These are phyloP conservation scores for Vitis hybrid DNA, from an alignment of 177 flowering plant genomes.

Conservation along the genomic window DNA sequence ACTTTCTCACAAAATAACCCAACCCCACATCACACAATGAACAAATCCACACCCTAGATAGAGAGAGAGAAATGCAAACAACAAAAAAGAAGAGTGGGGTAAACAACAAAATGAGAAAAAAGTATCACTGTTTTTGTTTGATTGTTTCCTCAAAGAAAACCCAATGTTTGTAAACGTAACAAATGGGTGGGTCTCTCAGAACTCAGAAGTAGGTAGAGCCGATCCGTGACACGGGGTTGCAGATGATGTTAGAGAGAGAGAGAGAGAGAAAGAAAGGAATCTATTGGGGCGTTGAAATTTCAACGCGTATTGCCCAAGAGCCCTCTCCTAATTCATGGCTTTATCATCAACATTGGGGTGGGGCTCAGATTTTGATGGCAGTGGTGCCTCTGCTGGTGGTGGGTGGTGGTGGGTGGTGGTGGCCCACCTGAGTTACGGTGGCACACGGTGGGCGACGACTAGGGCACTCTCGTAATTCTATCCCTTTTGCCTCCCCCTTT, in stretches of 20 bases:
- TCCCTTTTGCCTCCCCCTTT: too few species aligned
- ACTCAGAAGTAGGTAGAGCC: not conserved
- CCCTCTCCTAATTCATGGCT: too few species aligned
- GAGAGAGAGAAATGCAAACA: conserved; percentile 5
- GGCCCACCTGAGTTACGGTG: conserved; percentile 9
- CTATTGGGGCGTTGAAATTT: conserved; percentile 10
- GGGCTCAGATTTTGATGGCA: not conserved
- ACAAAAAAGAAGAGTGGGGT: too few species aligned
- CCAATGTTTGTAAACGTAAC: conserved; percentile 5
- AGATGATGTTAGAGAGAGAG: not conserved
- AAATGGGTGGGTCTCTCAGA: conserved; percentile 2
- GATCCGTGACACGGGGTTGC: conserved; percentile 15
- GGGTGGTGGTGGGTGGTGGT: conserved; percentile 2
- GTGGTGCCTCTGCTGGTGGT: conserved; percentile 1
- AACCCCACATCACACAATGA: conserved; percentile 11
- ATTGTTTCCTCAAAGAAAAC: conserved; percentile 24
- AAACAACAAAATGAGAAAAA: too few species aligned
- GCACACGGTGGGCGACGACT: not conserved
- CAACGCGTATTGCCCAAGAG: conserved; percentile 17
- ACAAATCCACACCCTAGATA: not conserved
- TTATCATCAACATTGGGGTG: too few species aligned
- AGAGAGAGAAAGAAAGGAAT: conserved; percentile 4
- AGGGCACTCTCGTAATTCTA: conserved; percentile 1
- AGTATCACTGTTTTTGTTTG: not conserved
- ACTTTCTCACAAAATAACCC: conserved; percentile 17